A percentile compares a stretch with the other conserved stretches of the same genome.
Evolutionary conservation across 164 flowering plant species (phyloP).

Genomic region (Amborella trichopoda): DNA sequence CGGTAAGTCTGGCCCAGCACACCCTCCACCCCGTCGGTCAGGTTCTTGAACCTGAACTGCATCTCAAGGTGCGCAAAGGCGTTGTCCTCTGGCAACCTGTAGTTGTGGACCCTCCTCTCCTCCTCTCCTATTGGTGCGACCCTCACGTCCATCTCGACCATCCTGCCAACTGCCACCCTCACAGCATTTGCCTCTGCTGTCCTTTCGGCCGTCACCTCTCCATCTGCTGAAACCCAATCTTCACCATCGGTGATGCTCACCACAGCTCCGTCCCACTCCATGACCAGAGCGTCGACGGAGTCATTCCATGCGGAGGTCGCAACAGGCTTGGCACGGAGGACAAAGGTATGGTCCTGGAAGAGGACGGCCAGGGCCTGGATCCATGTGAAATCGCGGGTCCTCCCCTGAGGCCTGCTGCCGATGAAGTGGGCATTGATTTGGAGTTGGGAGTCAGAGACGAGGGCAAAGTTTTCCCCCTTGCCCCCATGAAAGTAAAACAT

Average conservation of each 20-base stretch:
- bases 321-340: constrained; percentile 8
- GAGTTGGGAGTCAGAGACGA: constrained; percentile 19
- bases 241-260: constrained; percentile 36
- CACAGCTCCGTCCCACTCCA: constrained; percentile 34
- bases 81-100: constrained; percentile 38
- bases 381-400: constrained; percentile 17
- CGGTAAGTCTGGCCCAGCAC: constrained; percentile 55
- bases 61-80: constrained; percentile 39
- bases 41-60: constrained; percentile 22
- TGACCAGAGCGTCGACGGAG: constrained; percentile 30
- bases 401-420: constrained; percentile 7
- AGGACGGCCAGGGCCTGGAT: constrained; percentile 16
- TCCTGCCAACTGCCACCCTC: constrained; percentile 27
- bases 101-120: constrained; percentile 51
- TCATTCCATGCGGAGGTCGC: constrained; percentile 62
- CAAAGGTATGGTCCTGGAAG: constrained; percentile 9
- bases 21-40: constrained; percentile 48
- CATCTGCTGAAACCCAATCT: constrained; percentile 16
- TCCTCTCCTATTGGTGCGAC: constrained; percentile 42
- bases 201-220: constrained; percentile 41
- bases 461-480: constrained; percentile 16
- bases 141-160: constrained; percentile 34
- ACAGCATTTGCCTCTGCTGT: constrained; percentile 46
- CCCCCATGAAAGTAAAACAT: constrained; percentile 25
- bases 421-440: constrained; percentile 27